phyloP scores from a whole-genome alignment of 2,329 filamentous ascomycete genomes.

The Paramyrothecium sp. region DNA sequence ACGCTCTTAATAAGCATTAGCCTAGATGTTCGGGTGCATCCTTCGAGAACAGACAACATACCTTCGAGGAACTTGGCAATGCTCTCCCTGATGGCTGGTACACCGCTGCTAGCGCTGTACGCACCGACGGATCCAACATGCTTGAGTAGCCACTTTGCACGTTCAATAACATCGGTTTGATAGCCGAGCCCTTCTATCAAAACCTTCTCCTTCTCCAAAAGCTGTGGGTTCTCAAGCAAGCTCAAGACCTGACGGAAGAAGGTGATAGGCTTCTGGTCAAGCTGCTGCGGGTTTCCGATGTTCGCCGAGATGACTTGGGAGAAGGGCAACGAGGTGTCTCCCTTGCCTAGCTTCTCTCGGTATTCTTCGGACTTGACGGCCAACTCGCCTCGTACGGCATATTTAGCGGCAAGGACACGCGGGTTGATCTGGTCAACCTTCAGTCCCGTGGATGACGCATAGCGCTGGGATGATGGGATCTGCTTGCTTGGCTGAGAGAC shows the following conservation, averaged over 20 bases:
- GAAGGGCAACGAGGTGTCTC: constrained; percentile 69
- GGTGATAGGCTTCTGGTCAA: constrained; percentile 98
- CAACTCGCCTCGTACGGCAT: constrained; percentile 94
- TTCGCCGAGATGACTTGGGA: constrained; percentile 92
- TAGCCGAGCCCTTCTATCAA: constrained; percentile 76
- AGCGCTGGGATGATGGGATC: constrained; percentile 4
- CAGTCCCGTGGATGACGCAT: constrained; percentile 46
- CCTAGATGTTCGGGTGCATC: not conserved
- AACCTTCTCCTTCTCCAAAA: constrained; percentile 82
- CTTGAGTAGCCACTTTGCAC: constrained; percentile 77
- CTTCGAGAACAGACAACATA: constrained; percentile 35
- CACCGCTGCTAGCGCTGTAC: constrained; percentile 93
- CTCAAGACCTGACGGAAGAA: constrained; percentile 98
- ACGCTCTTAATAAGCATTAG: constrained; percentile 51
- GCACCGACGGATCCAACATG: constrained; percentile 90
- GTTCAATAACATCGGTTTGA: constrained; percentile 82
- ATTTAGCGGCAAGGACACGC: constrained; percentile 82
- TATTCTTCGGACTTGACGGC: constrained; percentile 92
- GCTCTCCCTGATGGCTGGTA: constrained; percentile 80
- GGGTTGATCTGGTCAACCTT: constrained; percentile 89
- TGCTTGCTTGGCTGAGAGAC: not conserved
- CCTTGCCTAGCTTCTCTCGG: constrained; percentile 68
- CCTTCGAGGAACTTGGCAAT: constrained; percentile 91
- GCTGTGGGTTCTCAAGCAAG: constrained; percentile 82
- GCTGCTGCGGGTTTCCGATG: constrained; percentile 97